Evolutionary conservation across 345 rosid species (phyloP).

Genomic region (Brassica nigra): DNA sequence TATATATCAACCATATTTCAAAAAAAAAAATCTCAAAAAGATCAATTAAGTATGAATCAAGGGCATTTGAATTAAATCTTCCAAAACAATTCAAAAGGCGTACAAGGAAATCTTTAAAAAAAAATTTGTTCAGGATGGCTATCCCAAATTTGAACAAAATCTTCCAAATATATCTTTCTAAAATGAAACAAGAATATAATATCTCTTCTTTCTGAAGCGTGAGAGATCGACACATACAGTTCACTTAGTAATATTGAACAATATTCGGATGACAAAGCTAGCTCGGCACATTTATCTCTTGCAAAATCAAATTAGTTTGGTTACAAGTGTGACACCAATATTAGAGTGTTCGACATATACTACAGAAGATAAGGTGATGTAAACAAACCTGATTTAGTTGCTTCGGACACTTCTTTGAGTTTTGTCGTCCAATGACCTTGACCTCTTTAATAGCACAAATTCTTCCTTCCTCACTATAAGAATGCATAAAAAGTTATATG

Average conservation of each 20-base stretch:
- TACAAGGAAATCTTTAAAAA: no score
- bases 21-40: no score
- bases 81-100: no score
- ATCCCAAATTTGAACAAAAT: no score
- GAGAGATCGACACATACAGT: constrained; percentile 55
- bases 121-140: no score
- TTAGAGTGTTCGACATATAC: not conserved
- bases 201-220: constrained; percentile 20
- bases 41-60: no score
- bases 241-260: constrained; percentile 88
- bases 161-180: not conserved
- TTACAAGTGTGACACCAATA: constrained; percentile 6
- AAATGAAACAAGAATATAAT: constrained; percentile 19
- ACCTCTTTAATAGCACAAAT: constrained; percentile 99
- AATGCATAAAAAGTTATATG: constrained; percentile 5
- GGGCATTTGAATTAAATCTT: no score
- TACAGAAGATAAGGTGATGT: not conserved
- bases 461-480: constrained; percentile 76
- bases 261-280: constrained; percentile 89
- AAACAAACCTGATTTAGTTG: constrained; percentile 73
- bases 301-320: constrained; percentile 28
- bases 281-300: constrained; percentile 92
- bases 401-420: constrained; percentile 78
- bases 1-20: no score
- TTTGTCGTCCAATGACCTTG: constrained; percentile 76